A percentile compares a stretch with the other conserved stretches of the same genome.
Conservation (phyloP, 139 green algal species). For the Bryopsis sp. region DNA sequence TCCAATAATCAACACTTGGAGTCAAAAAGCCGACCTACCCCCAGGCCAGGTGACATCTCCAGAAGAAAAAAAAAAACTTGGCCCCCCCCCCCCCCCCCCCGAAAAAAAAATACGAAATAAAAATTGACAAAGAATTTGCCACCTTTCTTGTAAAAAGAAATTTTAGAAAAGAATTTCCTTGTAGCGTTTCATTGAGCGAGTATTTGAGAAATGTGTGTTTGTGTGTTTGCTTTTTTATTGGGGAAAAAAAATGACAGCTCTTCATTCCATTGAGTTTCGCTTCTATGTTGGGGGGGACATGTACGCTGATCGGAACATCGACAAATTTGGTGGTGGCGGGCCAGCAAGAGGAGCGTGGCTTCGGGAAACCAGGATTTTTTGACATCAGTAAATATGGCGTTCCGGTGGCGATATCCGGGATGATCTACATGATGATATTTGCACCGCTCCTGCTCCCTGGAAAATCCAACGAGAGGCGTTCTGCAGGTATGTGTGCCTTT, state of each 20-base stretch:
- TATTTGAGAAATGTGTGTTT: no score
- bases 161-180: no score
- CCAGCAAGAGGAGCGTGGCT: slow-evolving; percentile 14
- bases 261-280: slow-evolving; percentile 65
- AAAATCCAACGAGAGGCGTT: not conserved
- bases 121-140: no score
- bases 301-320: slow-evolving; percentile 68
- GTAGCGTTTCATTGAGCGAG: no score
- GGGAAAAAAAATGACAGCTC: no score
- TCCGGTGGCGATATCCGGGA: slow-evolving; percentile 26
- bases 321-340: slow-evolving; percentile 75
- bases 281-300: slow-evolving; percentile 62
- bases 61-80: no score
- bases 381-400: slow-evolving; percentile 46
- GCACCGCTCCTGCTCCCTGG: slow-evolving; percentile 15
- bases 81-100: no score
- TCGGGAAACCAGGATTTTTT: slow-evolving; percentile 27
- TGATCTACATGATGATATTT: slow-evolving; percentile 26
- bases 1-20: slow-evolving; percentile 40
- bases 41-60: slow-evolving; percentile 13
- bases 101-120: no score
- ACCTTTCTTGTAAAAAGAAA: no score
- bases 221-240: no score
- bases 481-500: no score
- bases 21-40: slow-evolving; percentile 16